Evolutionary conservation across 1,284 basidiomycete species (phyloP), one percentile per base, ranked within the genome.

Genomic region (Singerocomus inundabilis): DNA sequence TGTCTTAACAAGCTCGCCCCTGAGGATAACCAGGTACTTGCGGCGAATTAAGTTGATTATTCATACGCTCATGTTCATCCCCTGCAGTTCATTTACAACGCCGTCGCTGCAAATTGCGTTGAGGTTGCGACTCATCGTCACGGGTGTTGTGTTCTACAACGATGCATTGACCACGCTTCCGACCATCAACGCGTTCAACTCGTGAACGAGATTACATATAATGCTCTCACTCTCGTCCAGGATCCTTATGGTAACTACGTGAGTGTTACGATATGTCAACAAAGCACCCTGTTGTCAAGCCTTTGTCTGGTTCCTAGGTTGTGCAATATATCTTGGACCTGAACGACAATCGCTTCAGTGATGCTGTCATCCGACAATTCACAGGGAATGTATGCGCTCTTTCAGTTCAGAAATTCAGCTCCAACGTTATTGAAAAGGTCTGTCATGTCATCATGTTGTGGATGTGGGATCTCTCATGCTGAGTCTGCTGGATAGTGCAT

Each of bases 51-150:
- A 25, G 51, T 18, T 30, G 13, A n/a, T 24, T 6, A 31, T 24
- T 6, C 25, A 25, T 21, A 9, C 24, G 42, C 44, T 51, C 46
- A 59, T 49, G 49, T 26, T 12, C 40, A 9, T 34, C 16, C 18
- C 25, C 28, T 26, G 32, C 45, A 94, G 86, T 99, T 99, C 74
- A 99, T 99, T 66, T 99, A 99, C 76, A 98, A 99, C 63, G 97
- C 97, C 48, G 97, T 99, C 35, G 97, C 97, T 29, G 91, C 93
- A 30, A 97, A 99, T 74, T 98, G 97, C 62, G 93, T 99, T 48
- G 97, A 99, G 73, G 97, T 99, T 52, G 97, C 97, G 13, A 99
- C 97, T 41, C 97, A 99, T 69, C 92, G 97, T 57, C 97, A 99
- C 64, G 97, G 97, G 13, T 99, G 97, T 74, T 99, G 97, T 69